Percentiles rank a stretch among this genome's conserved stretches.
Conservation (phyloP, 257 asterid genomes). For the Salvia splendens region DNA sequence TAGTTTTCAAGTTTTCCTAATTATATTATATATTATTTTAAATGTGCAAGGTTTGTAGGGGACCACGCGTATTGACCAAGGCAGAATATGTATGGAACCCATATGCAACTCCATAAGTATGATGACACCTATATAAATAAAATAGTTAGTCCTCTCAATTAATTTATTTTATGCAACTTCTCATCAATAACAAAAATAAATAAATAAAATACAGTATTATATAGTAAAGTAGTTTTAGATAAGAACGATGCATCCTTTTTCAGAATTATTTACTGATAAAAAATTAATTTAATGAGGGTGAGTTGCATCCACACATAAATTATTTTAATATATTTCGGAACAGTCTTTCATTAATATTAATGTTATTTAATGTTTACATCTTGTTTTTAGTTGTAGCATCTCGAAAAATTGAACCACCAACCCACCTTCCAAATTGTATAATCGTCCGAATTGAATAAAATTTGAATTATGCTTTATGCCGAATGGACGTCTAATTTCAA, state of each 20-base stretch:
- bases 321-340: conserved; percentile 25
- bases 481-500: neutral
- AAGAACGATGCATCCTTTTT: conserved; percentile 39
- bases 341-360: conserved; percentile 18
- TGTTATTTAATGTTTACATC: conserved; percentile 3
- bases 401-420: conserved; percentile 24
- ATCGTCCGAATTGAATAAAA: neutral
- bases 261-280: conserved; percentile 7
- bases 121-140: conserved; percentile 32
- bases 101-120: conserved; percentile 32
- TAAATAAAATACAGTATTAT: conserved; percentile 12
- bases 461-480: conserved; percentile 1
- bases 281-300: conserved; percentile 19
- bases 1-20: too few relatives aligned
- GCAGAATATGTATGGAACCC: conserved; percentile 33
- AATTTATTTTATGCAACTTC: conserved; percentile 24
- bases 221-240: conserved; percentile 46
- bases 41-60: conserved; percentile 21
- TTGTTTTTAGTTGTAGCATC: conserved; percentile 22
- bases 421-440: conserved; percentile 26
- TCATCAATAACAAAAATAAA: conserved; percentile 9
- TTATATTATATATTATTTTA: conserved; percentile 1
- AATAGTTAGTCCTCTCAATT: conserved; percentile 19
- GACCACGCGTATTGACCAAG: conserved; percentile 39
- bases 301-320: conserved; percentile 16